Base-by-base conservation (phyloP, 495 filamentous ascomycete genomes). In the Xylaria grammica region DNA sequence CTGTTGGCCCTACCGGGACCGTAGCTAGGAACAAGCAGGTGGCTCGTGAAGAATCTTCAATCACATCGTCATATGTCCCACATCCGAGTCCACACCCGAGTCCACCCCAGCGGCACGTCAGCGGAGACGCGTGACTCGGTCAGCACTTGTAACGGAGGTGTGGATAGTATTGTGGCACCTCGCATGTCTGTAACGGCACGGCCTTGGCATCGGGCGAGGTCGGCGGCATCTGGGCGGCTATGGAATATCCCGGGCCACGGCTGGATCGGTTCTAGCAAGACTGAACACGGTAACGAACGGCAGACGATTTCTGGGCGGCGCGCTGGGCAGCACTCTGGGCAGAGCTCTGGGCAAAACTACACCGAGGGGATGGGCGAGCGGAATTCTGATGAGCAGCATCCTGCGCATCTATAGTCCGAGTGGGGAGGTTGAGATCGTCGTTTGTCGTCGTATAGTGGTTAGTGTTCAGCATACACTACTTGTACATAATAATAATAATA, bases 1-100 rank as follows among this genome's bases (percentile, higher is more conserved):
- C 29, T 17, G 53, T 26, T 22, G 27, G 5, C 27, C 38, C 11
- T 26, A 30, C 15, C 22, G 46, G 45, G 30, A 36, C 40, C 19
- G 42, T 20, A 30, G 20, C 30, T 30, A 61, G 46, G 58, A 52
- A 50, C 45, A 42, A 51, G 45, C 19, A 61, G 58, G 45, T 40
- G 57, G 57, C 57, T 20, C 55, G 55, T n/a, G 55, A 60, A 60
- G 46, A 60, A 50, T 61, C 58, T 61, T 61, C 34, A 42, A 50
- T 15, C 2, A 61, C 13, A 15, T 61, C 57, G 58, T 61, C 58
- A 61, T 61, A 36, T 30, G 58, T 42, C 10, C 56, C 56, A 59
- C 56, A 46, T 7, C 40, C 56, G 27, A 46, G 56, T 26, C 56
- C 56, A 59, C 56, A 46, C 8, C 40, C 56, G 27, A 59, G 56